phyloP scores from a whole-genome alignment of 495 filamentous ascomycete species.

The Annulohypoxylon maeteangense region DNA sequence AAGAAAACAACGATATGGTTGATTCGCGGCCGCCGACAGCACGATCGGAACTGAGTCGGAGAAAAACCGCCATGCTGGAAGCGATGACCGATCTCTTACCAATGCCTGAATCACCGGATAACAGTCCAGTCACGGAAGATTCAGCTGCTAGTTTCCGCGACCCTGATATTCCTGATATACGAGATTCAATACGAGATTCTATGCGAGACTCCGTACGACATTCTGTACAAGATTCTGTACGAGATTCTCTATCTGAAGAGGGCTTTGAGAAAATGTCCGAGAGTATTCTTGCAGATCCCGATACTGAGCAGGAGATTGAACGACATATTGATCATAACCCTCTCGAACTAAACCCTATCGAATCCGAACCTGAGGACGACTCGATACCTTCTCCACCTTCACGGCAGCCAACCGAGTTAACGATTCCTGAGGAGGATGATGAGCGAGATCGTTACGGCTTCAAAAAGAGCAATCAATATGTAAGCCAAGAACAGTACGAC shows the following conservation, averaged over 20 bases:
- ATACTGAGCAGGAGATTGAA: conserved; percentile 1
- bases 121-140: conserved; percentile 46
- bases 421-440: conserved; percentile 39
- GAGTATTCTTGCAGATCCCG: not conserved
- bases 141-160: conserved; percentile 54
- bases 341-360: not conserved
- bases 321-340: conserved; percentile 9
- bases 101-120: conserved; percentile 36
- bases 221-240: conserved; percentile 49
- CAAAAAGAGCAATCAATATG: conserved; percentile 83
- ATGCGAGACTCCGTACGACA: conserved; percentile 49
- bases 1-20: conserved; percentile 52
- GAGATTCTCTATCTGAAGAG: conserved; percentile 47
- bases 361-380: conserved; percentile 28
- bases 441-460: conserved; percentile 90
- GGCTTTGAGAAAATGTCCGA: conserved; percentile 44
- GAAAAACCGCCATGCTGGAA: conserved; percentile 54
- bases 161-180: conserved; percentile 47
- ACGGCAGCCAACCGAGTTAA: conserved; percentile 39
- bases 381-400: conserved; percentile 29
- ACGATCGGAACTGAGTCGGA: conserved; percentile 50
- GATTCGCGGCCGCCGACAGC: conserved; percentile 46
- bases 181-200: conserved; percentile 49
- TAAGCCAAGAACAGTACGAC: conserved; percentile 81
- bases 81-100: conserved; percentile 56